phyloP scores from a whole-genome alignment of 768 basidiomycete species.

The Lactarius tabidus region DNA sequence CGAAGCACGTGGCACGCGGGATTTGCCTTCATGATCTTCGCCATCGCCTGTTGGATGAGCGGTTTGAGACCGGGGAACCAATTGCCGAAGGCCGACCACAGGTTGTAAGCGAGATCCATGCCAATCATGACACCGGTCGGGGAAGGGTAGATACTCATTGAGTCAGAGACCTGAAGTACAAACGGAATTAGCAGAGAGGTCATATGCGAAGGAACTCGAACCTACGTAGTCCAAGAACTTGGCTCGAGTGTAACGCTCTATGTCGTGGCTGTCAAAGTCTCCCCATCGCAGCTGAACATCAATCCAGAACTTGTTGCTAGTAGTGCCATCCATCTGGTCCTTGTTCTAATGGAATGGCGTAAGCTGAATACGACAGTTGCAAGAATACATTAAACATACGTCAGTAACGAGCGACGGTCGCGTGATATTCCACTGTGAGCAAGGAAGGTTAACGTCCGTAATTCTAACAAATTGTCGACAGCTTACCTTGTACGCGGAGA shows the following conservation, averaged over 20 bases:
- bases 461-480: not conserved
- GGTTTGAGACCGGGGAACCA: conserved; percentile 99
- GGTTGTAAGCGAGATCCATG: conserved; percentile 96
- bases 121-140: conserved; percentile 99
- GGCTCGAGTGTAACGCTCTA: conserved; percentile 96
- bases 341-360: conserved; percentile 54
- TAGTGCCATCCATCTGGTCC: conserved; percentile 96
- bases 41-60: conserved; percentile 97
- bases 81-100: conserved; percentile 98
- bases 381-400: conserved; percentile 41
- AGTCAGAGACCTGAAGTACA: conserved; percentile 71
- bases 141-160: conserved; percentile 98
- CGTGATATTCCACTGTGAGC: conserved; percentile 87
- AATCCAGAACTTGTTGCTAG: conserved; percentile 98
- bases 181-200: not conserved
- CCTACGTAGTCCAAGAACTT: conserved; percentile 97
- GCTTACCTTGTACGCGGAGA: conserved; percentile 83
- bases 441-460: not conserved
- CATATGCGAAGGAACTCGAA: conserved; percentile 14
- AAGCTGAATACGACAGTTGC: conserved; percentile 1
- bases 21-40: conserved; percentile 99
- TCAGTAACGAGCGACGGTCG: conserved; percentile 95
- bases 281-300: conserved; percentile 96
- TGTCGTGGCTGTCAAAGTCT: conserved; percentile 98
- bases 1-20: conserved; percentile 96